Evolutionary conservation across 179 eudicot species (phyloP), one percentile per base, ranked within the genome.

Genomic region (Patellifolia procumbens): DNA sequence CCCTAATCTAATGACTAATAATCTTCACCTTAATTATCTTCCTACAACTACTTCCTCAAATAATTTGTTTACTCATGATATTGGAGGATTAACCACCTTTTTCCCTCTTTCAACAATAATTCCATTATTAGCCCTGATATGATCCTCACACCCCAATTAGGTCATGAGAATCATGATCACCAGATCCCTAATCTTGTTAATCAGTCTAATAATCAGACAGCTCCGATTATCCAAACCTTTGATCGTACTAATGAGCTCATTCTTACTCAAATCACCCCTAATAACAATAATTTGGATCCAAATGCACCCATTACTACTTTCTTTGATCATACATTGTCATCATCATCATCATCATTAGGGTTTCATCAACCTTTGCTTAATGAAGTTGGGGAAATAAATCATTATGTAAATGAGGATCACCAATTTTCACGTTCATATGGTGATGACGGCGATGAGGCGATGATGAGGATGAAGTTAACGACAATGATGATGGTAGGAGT

Each of bases 11-110:
- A 68, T 64, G 15, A 49, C 73, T 55, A 71, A 76, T 37, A 59
- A 77, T 60, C 73, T 59, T 53, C 71, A 68, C 35, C 72, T 81
- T 62, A 77, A 81, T 68, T 77, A 61, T 77, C 65, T 68, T 81
- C 67, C 65, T 1, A 17, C 59, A 10, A 24, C 60, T 26, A 31
- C 64, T 34, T 77, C 70, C 49, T 74, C 72, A 29, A 48, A 31
- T 8, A 68, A 12, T 4, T 51, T 76, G 37, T 52, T 49, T 28
- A 15, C 26, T 48, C 60, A 68, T 73, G 48, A 68, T 45, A 35
- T 26, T 69, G 70, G 56, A 79, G 64, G 62, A 59, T 17, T 75
- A 51, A 17, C 81, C 15, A 32, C 49, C 51, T 77, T 67, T 2
- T 68, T 6, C 65, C 75, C 22, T 71, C 67, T 43, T n/a, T 62